Evolutionary conservation across 805 yeast genomes (phyloP), one percentile per base, ranked within the genome.

Genomic region (Zygotorulaspora sp.): DNA sequence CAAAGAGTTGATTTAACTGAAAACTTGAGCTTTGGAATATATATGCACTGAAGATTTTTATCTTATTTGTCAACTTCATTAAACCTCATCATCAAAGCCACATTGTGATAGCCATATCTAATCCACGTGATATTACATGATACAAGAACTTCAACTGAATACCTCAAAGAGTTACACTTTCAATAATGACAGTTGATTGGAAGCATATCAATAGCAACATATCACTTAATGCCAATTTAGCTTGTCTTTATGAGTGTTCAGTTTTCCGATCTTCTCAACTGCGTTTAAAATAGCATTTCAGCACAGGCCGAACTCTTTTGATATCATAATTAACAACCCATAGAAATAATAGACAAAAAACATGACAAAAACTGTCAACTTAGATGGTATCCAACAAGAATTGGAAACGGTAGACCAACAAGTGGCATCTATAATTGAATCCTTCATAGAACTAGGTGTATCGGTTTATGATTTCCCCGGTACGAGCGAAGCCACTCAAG

Each of bases 381-480:
- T 39, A 19, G 46, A 10, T 35, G 33, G 35, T 40, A 55, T 61
- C 18, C 64, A 62, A n/a, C 41, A 44, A 5, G 61, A 59, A 26
- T 38, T 64, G 15, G 54, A 45, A 6, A 23, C 36, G 6, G 45
- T 65, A 0, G 64, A 57, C 38, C 57, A 58, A 22, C 64, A 63
- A 16, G 53, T 68, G 2, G 71, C 77, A 15, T 69, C 73, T 15
- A 62, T 80, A 5, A 75, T 83, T 8, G 96, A 90, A 57, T 80
- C 94, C 6, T 76, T 89, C 40, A 78, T 88, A 13, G 96, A 90
- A 56, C 67, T 89, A 15, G 97, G 96, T 3, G 89, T 90, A 11
- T 77, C 89, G 35, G 89, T 88, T 2, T 96, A 92, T 61, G 98
- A 90, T 62, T 87, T 82, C 57, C 89, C 88, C 47, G 96, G 95